phyloP scores from a whole-genome alignment of 805 yeast species.

The Yarrowia sp. region DNA sequence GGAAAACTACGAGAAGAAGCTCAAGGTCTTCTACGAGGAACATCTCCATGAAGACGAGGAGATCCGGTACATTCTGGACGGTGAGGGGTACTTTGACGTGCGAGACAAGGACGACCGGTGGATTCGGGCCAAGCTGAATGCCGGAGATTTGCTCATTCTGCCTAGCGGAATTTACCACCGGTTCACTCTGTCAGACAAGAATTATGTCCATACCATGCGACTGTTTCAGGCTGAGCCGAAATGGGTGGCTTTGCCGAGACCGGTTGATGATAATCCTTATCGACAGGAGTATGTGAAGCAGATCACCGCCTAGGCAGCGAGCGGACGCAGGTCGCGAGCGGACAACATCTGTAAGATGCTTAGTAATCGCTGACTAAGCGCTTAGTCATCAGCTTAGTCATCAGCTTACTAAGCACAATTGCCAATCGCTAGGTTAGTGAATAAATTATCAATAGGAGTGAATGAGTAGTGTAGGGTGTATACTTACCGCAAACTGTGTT shows the following conservation, averaged over 20 bases:
- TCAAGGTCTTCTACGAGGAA: slow-evolving; percentile 75
- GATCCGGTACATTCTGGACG: slow-evolving; percentile 86
- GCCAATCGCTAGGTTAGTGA: too few species aligned
- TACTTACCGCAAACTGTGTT: too few species aligned
- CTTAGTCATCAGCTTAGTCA: too few species aligned
- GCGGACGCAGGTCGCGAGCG: not conserved
- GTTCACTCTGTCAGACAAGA: slow-evolving; percentile 72
- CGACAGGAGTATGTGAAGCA: slow-evolving; percentile 57
- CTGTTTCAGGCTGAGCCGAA: slow-evolving; percentile 94
- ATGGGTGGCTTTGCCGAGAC: slow-evolving; percentile 87
- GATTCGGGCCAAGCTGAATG: slow-evolving; percentile 73
- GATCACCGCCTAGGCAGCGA: slow-evolving; percentile 40
- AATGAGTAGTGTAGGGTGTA: too few species aligned
- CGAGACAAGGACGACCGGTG: slow-evolving; percentile 70
- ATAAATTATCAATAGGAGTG: too few species aligned
- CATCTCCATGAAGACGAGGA: slow-evolving; percentile 98
- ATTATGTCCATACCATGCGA: slow-evolving; percentile 77
- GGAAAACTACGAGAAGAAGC: slow-evolving; percentile 67
- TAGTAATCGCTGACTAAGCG: too few species aligned
- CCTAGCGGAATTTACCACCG: slow-evolving; percentile 97
- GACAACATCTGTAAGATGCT: too few species aligned
- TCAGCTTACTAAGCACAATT: too few species aligned
- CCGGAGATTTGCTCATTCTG: slow-evolving; percentile 65
- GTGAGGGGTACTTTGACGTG: slow-evolving; percentile 91
- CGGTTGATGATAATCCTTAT: slow-evolving; percentile 58